phyloP scores from a whole-genome alignment of 129 eudicot genomes.

The Tagetes patula region DNA sequence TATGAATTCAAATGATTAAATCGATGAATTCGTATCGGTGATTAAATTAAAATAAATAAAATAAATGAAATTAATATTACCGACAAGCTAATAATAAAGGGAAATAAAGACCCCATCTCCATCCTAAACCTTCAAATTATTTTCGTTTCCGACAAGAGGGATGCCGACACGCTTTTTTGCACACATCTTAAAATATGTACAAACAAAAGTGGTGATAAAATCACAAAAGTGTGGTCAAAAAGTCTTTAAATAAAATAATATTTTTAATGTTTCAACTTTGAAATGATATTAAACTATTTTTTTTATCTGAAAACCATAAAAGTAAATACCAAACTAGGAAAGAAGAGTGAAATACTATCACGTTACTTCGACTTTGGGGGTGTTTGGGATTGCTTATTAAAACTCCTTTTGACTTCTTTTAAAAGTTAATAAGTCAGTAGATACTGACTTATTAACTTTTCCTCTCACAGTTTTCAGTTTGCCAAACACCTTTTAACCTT shows the following conservation, averaged over 20 bases:
- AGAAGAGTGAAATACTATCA: no score
- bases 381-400: no score
- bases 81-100: not conserved
- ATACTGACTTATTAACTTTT: no score
- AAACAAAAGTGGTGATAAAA: not conserved
- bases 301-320: no score
- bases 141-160: constrained; percentile 1
- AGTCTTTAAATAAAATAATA: not conserved
- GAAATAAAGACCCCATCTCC: not conserved
- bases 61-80: not conserved
- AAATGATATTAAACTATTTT: no score
- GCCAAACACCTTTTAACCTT: no score
- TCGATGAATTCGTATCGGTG: not conserved
- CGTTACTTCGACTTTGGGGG: no score
- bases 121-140: constrained; percentile 1
- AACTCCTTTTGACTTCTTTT: no score
- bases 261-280: not conserved
- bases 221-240: not conserved
- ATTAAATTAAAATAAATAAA: not conserved
- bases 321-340: no score
- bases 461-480: no score
- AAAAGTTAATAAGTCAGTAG: no score
- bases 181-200: not conserved
- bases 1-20: not conserved
- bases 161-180: constrained; percentile 27